Base-by-base conservation (phyloP, 2,329 filamentous ascomycete species). In the Aspergillus jensenii region DNA sequence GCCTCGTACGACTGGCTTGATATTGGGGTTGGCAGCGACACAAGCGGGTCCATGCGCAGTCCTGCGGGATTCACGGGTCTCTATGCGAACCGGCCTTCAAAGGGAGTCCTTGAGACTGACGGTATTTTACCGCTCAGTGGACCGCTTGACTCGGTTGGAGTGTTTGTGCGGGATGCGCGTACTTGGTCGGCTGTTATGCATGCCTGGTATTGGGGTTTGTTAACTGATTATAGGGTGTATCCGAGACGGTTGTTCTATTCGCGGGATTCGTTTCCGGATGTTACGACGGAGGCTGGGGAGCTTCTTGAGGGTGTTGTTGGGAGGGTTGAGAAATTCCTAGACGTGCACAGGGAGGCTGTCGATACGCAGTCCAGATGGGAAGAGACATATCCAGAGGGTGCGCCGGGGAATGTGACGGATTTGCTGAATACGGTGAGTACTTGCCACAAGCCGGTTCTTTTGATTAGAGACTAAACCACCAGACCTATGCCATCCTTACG, bases 1-100 rank as follows among this genome's bases (percentile, higher is more conserved):
- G 72, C 63, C n/a, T 62, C 67, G 4, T 76, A 76, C 47, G 62
- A 67, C 47, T 76, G 70, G 74, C 62, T 76, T 1, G 65, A 68
- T 39, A 58, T 65, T 21, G 54, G 63, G 6, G 52, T 68, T 0
- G 64, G 65, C 7, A 67, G 60, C 25, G 65, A 68, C 33, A 68
- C 44, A 47, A 71, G 73, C 23, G 71, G 68, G 9, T 70, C 67
- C 15, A 68, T 73, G 54, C 63, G 70, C 7, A 62, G 56, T 1
- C 71, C 71, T 2, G 65, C 64, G 2, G 60, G 64, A 3, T 60
- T 65, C 1, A 66, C 71, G 49, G 70, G 70, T 0, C 68, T 73
- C 1, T 82, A 78, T 37, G 81, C 78, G 0, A 79, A 80, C 59
- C 70, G 80, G 0, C 79, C 80, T 0, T 75, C 74, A 46, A 75